Percentiles rank a stretch among this genome's conserved stretches.
phyloP scores from a whole-genome alignment of 495 filamentous ascomycete species.

The Talaromyces wortmannii region DNA sequence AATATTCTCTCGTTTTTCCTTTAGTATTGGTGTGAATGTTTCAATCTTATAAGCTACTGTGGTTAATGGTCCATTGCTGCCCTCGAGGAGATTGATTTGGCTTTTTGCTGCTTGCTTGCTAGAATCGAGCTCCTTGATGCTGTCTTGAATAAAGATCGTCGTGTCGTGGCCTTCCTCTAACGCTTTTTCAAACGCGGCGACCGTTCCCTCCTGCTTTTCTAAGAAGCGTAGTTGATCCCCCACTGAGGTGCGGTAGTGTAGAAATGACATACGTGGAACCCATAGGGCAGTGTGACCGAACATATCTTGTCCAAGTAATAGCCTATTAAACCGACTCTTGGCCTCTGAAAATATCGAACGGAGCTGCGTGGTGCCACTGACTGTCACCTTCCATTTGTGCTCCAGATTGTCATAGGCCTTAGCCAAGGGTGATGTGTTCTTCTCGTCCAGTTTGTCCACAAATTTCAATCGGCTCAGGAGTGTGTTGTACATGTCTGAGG shows the following conservation, averaged over 20 bases:
- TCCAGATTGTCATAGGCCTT: not conserved
- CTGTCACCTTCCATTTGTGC: not conserved
- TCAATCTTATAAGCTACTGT: not conserved
- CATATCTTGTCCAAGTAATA: constrained; percentile 3
- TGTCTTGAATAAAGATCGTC: not conserved
- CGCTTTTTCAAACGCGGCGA: not conserved
- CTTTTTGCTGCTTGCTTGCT: not conserved
- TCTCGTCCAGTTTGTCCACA: not conserved
- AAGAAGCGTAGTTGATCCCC: not conserved
- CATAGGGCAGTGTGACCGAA: not conserved
- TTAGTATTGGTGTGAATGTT: not conserved
- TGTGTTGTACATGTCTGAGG: not conserved
- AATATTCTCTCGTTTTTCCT: not conserved
- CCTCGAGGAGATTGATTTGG: not conserved
- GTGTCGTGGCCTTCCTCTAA: not conserved
- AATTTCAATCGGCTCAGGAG: not conserved
- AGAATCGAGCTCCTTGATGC: not conserved
- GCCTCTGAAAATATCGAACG: not conserved
- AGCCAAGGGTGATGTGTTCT: not conserved
- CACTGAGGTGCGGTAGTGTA: not conserved
- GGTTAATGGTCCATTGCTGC: not conserved
- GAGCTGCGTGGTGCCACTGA: not conserved
- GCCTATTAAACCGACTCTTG: not conserved
- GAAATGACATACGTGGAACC: not conserved
- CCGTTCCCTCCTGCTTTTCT: not conserved